phyloP scores from a whole-genome alignment of 176 grass and related monocot genomes.

The Bonia amplexicaulis region DNA sequence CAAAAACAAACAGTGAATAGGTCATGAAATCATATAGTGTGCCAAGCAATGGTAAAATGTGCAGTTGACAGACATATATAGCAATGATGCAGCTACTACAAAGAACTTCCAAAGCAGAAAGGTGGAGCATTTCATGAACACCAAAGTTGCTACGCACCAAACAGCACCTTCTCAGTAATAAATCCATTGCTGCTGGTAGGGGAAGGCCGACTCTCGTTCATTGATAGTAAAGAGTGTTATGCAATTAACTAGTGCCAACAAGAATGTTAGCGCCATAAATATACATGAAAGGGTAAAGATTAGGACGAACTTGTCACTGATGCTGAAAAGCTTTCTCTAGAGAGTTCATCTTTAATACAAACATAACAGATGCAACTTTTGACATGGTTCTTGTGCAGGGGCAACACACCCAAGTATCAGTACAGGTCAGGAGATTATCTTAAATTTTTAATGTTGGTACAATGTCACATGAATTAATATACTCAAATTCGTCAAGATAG shows the following conservation, averaged over 20 bases:
- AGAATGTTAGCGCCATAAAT: conserved; percentile 23
- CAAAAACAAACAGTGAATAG: not conserved
- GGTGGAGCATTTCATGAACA: conserved; percentile 28
- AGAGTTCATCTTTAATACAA: conserved; percentile 2
- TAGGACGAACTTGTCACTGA: not conserved
- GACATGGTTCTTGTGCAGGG: conserved; percentile 17
- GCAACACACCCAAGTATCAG: not conserved
- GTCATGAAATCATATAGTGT: not conserved
- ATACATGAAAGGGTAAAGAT: not conserved
- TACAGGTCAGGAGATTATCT: not conserved
- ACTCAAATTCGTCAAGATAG: not conserved
- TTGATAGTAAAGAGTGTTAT: conserved; percentile 29
- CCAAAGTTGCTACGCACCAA: conserved; percentile 40
- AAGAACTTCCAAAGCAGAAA: conserved; percentile 33
- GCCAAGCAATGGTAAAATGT: not conserved
- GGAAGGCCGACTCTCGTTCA: conserved; percentile 30
- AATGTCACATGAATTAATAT: not conserved
- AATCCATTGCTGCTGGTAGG: conserved; percentile 29
- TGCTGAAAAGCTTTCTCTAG: conserved; percentile 7
- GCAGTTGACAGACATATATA: conserved; percentile 10
- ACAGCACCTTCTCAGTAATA: conserved; percentile 32
- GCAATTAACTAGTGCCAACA: conserved; percentile 32
- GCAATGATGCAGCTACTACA: not conserved
- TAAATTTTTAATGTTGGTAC: not conserved
- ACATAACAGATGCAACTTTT: conserved; percentile 13